These are phyloP conservation scores for Peronospora tabacina DNA, from an alignment of 352 stramenopile species.

Conservation along the genomic window DNA sequence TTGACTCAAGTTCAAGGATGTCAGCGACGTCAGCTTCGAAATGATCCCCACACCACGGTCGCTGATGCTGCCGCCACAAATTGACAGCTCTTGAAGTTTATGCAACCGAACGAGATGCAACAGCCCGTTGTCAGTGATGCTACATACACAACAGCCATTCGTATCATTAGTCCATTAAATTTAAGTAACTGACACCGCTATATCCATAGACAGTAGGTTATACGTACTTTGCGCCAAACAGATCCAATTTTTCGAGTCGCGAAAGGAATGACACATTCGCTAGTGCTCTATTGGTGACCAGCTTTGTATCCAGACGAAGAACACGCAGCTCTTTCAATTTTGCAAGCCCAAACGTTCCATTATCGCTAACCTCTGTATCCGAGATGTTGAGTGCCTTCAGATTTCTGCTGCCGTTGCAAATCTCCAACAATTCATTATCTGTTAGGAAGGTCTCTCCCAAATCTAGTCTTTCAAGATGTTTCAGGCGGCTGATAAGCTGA, in stretches of 20 bases:
- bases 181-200: not conserved
- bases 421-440: conserved; percentile 47
- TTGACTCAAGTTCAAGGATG: conserved; percentile 74
- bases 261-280: conserved; percentile 45
- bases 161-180: not conserved
- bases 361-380: conserved; percentile 62
- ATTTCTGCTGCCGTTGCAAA: conserved; percentile 40
- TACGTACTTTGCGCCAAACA: conserved; percentile 65
- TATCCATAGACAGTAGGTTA: not conserved
- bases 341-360: conserved; percentile 37
- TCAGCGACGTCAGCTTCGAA: conserved; percentile 63
- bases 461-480: conserved; percentile 44
- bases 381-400: conserved; percentile 60
- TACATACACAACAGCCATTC: conserved; percentile 13
- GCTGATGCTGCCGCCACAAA: conserved; percentile 61
- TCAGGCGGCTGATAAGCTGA: conserved; percentile 58
- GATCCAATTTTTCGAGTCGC: conserved; percentile 48
- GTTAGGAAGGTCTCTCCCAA: conserved; percentile 55
- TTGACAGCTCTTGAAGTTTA: conserved; percentile 47
- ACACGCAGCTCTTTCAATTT: conserved; percentile 48
- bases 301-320: conserved; percentile 53
- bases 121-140: conserved; percentile 63
- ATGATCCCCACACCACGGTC: conserved; percentile 66
- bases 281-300: conserved; percentile 59
- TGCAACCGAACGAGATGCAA: conserved; percentile 48